Conservation (phyloP, 371 early-diverging fungal genomes). For the Blakeslea trispora region DNA sequence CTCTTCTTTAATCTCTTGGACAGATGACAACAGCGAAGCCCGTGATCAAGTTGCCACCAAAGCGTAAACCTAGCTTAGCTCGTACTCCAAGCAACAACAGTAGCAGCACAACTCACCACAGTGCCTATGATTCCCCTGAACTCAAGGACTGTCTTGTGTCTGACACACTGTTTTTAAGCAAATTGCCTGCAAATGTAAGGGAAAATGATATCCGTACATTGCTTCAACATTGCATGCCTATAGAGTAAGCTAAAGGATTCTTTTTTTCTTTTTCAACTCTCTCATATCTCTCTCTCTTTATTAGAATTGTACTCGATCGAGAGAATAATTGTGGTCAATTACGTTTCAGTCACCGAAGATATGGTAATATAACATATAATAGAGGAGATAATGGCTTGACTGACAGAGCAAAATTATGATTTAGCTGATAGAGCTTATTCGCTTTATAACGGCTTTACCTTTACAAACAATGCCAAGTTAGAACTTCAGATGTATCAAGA, state of each 20-base stretch:
- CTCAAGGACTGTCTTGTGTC: conserved; percentile 36
- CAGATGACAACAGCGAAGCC: conserved; percentile 42
- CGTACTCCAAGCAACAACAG: conserved; percentile 8
- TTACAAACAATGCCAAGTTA: conserved; percentile 36
- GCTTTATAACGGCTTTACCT: conserved; percentile 37
- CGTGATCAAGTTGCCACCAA: conserved; percentile 39
- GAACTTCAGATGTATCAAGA: conserved; percentile 39
- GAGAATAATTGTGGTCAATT: conserved; percentile 29
- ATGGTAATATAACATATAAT: conserved; percentile 19
- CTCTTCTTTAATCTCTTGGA: not conserved
- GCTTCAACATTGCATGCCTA: conserved; percentile 45
- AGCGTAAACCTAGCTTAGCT: conserved; percentile 38
- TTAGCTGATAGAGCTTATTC: conserved; percentile 45
- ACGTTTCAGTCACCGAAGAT: conserved; percentile 27
- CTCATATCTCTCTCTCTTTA: conserved; percentile 10
- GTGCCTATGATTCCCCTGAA: conserved; percentile 16
- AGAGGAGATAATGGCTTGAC: not conserved
- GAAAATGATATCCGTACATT: conserved; percentile 43
- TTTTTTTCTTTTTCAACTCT: conserved; percentile 9
- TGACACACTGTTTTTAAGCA: conserved; percentile 43
- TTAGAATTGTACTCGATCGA: conserved; percentile 27
- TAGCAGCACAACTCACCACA: conserved; percentile 4
- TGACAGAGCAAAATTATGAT: not conserved
- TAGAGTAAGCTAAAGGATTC: conserved; percentile 33
- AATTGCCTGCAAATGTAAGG: conserved; percentile 30